A percentile compares a stretch with the other conserved stretches of the same genome.
Evolutionary conservation across 345 rosid genomes (phyloP).

Genomic region (Pugionium dolabratum): DNA sequence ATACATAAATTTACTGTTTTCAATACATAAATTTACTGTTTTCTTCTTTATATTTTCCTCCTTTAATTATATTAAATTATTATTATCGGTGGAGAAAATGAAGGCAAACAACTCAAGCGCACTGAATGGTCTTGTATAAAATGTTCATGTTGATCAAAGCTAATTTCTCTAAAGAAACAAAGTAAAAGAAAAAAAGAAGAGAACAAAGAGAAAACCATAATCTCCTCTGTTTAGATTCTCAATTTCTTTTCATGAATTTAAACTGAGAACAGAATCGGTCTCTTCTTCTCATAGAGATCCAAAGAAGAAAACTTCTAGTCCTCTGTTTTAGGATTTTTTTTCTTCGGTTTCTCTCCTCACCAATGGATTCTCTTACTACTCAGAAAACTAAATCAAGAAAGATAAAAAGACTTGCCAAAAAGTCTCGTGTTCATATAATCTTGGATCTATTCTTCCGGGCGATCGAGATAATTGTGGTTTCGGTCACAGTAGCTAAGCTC

Average conservation of each 20-base stretch:
- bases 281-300: slow-evolving; percentile 22
- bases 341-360: neutral
- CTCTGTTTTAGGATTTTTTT: neutral
- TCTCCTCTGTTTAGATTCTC: slow-evolving; percentile 29
- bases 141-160: slow-evolving; percentile 23
- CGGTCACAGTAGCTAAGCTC: slow-evolving; percentile 56
- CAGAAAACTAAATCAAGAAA: slow-evolving; percentile 52
- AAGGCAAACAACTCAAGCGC: slow-evolving; percentile 24
- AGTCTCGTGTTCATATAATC: slow-evolving; percentile 48
- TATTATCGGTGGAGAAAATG: neutral
- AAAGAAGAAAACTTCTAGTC: no score
- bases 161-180: slow-evolving; percentile 33
- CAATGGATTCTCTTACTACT: slow-evolving; percentile 64
- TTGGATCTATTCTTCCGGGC: slow-evolving; percentile 51
- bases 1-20: neutral
- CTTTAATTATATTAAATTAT: no score
- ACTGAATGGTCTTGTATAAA: slow-evolving; percentile 20
- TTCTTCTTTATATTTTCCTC: neutral
- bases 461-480: slow-evolving; percentile 51
- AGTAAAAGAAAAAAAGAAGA: slow-evolving; percentile 20
- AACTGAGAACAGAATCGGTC: slow-evolving; percentile 9
- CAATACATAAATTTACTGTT: no score
- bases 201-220: slow-evolving; percentile 27
- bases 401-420: slow-evolving; percentile 49
- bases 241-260: slow-evolving; percentile 25